Base-by-base conservation (phyloP, 1,284 basidiomycete genomes). In the Vanrija sp. region DNA sequence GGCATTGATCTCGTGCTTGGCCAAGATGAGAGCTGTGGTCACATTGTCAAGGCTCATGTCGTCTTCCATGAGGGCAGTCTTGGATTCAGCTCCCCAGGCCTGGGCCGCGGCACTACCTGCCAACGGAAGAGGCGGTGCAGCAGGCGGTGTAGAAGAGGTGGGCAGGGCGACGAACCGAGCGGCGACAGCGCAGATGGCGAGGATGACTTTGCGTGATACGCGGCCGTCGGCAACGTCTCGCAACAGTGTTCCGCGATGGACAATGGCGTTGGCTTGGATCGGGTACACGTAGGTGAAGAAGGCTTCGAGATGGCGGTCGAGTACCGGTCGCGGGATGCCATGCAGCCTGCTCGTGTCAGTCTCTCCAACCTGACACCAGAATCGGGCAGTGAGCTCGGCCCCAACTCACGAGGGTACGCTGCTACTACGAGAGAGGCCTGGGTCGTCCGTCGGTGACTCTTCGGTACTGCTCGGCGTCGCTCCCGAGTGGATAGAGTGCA, bases 1-100 rank as follows among this genome's bases (percentile, higher is more conserved):
- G 12, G 48, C 43, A 43, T 63, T 54, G 46, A 63, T 58, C 38
- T 63, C 63, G 47, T 65, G 54, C 39, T 63, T 65, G 21, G 63
- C 63, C 3, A 65, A 47, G 7, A 65, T 39, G 23, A 65, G 59
- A 8, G 63, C 56, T 5, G 58, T 49, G 3, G 63, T 52, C 16
- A 65, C 55, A 23, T 43, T 55, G 9, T 65, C 63, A 6, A 55
- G 34, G 16, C 52, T 58, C 44, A 63, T 53, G 47, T 63, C 63
- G n/a, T 57, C 54, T 8, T 49, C 44, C n/a, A 62, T 29, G 6
- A 61, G 46, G 2, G 46, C 18, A 5, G 55, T 43, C 40, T 64
- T 64, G 16, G 60, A 55, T n/a, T 64, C 61, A 6, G 44, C 38
- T 6, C 58, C 60, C 63, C 63, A 64, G 7, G 46, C 46, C 18